A percentile compares a stretch with the other conserved stretches of the same genome.
phyloP scores from a whole-genome alignment of 768 basidiomycete genomes.

The Boletellus emodensis region DNA sequence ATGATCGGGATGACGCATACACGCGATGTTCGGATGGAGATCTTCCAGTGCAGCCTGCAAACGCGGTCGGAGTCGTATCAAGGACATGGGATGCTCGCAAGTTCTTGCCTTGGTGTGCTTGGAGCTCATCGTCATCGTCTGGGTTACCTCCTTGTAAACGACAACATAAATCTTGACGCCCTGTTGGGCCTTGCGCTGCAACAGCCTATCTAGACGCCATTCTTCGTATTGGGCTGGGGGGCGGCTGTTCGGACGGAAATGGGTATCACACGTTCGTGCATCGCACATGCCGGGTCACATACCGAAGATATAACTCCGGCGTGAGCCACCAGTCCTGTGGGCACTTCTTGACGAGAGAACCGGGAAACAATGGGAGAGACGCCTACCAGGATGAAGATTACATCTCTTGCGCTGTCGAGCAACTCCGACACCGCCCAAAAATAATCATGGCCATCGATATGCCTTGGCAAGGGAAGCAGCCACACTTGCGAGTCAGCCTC shows the following conservation, averaged over 20 bases:
- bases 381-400: slow-evolving; percentile 80
- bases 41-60: slow-evolving; percentile 67
- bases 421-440: slow-evolving; percentile 93
- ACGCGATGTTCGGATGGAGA: slow-evolving; percentile 83
- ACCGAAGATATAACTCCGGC: slow-evolving; percentile 88
- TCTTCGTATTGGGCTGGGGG: slow-evolving; percentile 82
- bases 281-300: background rate
- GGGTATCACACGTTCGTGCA: slow-evolving; percentile 4
- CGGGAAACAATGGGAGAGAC: background rate
- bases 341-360: slow-evolving; percentile 2
- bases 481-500: background rate
- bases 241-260: slow-evolving; percentile 37
- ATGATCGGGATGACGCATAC: slow-evolving; percentile 89
- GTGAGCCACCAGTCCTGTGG: slow-evolving; percentile 88
- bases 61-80: background rate
- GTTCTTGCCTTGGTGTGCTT: slow-evolving; percentile 69
- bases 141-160: slow-evolving; percentile 94
- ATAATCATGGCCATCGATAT: slow-evolving; percentile 94
- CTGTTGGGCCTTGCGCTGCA: slow-evolving; percentile 84
- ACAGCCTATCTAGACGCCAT: slow-evolving; percentile 83
- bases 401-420: slow-evolving; percentile 76
- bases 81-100: background rate
- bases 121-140: slow-evolving; percentile 87
- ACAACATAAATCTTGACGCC: slow-evolving; percentile 90
- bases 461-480: slow-evolving; percentile 39